These are phyloP conservation scores for Carpinus viminea DNA, from an alignment of 306 rosid genomes.

Conservation along the genomic window DNA sequence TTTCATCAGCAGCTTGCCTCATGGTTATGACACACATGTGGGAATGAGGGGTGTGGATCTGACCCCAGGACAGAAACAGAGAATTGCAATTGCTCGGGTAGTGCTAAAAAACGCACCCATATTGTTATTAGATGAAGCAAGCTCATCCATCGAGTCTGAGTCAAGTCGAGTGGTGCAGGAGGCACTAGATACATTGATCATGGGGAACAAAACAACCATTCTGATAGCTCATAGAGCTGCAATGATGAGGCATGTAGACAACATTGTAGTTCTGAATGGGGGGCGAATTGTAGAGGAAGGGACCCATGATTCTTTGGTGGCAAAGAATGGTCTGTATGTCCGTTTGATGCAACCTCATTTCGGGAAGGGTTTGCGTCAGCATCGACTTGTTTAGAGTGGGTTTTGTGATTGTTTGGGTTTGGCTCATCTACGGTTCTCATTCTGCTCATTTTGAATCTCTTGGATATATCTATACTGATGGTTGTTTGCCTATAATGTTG, in stretches of 20 bases:
- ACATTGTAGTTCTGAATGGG: conserved; percentile 97
- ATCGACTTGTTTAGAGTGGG: conserved; percentile 66
- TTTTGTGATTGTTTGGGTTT: conserved; percentile 30
- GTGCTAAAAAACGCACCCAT: conserved; percentile 95
- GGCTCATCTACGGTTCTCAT: conserved; percentile 42
- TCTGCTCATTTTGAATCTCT: conserved; percentile 40
- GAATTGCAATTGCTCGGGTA: conserved; percentile 96
- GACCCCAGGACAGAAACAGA: conserved; percentile 99
- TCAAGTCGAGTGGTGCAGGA: conserved; percentile 99
- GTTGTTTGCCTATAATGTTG: conserved; percentile 30
- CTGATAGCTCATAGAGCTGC: conserved; percentile 98
- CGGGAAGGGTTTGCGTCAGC: conserved; percentile 93
- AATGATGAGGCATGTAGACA: conserved; percentile 98
- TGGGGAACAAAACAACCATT: conserved; percentile 99
- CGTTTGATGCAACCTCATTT: conserved; percentile 99
- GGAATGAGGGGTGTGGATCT: conserved; percentile 99
- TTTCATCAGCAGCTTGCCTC: conserved; percentile 96
- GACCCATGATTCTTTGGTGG: conserved; percentile 68
- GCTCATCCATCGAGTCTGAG: conserved; percentile 97
- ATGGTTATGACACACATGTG: conserved; percentile 97
- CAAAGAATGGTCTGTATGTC: conserved; percentile 89
- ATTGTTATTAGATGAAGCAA: conserved; percentile 93
- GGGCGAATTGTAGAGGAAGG: conserved; percentile 99
- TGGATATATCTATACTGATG: conserved; percentile 34
- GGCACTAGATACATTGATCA: conserved; percentile 95